Conservation (phyloP, 441 rosid species). For the Syzygium syzygioides region DNA sequence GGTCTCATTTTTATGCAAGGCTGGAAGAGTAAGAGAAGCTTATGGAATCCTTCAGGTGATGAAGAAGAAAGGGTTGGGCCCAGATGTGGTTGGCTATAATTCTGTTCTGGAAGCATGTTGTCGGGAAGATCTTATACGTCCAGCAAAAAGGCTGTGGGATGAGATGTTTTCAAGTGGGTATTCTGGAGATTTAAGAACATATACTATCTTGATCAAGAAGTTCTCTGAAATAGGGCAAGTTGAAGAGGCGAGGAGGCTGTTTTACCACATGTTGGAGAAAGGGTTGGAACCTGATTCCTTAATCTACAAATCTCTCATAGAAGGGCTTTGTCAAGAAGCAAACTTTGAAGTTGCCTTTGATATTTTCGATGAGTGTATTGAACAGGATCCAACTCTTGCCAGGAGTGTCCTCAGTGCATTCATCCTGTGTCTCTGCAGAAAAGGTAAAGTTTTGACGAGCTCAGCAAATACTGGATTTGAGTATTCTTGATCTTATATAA, state of each 20-base stretch:
- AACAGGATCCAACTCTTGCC: slow-evolving; percentile 37
- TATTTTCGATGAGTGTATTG: slow-evolving; percentile 38
- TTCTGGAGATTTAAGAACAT: slow-evolving; percentile 52
- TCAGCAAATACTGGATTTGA: not conserved
- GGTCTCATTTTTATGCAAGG: slow-evolving; percentile 62
- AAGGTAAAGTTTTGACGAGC: slow-evolving; percentile 30
- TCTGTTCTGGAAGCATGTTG: slow-evolving; percentile 78
- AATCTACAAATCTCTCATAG: slow-evolving; percentile 48
- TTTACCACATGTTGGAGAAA: slow-evolving; percentile 60
- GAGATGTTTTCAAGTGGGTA: slow-evolving; percentile 86
- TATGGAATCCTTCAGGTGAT: slow-evolving; percentile 66
- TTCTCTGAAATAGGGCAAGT: slow-evolving; percentile 57
- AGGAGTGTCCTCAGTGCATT: slow-evolving; percentile 31
- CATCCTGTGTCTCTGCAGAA: slow-evolving; percentile 42
- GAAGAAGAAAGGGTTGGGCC: slow-evolving; percentile 69
- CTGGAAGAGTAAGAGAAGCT: slow-evolving; percentile 73
- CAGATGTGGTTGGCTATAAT: slow-evolving; percentile 59
- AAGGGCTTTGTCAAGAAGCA: slow-evolving; percentile 58
- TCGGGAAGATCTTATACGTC: slow-evolving; percentile 69
- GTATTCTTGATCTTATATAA: not conserved
- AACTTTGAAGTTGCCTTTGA: slow-evolving; percentile 48
- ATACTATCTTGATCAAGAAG: slow-evolving; percentile 57
- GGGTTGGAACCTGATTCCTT: slow-evolving; percentile 51
- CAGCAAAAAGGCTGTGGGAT: slow-evolving; percentile 93
- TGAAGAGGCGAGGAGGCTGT: slow-evolving; percentile 65